A percentile compares a stretch with the other conserved stretches of the same genome.
Evolutionary conservation across 2,329 filamentous ascomycete genomes (phyloP).

Genomic region (Xylariaceae sp.): DNA sequence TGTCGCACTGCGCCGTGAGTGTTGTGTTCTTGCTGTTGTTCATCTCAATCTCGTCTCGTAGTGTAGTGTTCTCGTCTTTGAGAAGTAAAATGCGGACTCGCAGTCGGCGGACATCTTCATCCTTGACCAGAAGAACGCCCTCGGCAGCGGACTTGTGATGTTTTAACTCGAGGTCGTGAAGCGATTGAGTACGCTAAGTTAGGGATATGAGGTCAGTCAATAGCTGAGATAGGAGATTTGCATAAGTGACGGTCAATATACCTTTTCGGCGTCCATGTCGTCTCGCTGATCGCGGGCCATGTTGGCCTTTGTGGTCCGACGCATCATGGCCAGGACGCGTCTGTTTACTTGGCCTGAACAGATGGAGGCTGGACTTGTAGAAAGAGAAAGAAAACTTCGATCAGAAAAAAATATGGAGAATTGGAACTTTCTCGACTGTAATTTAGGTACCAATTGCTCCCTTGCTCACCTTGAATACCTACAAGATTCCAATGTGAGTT

Average conservation of each 20-base stretch:
- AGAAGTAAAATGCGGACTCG: slow-evolving; percentile 67
- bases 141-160: slow-evolving; percentile 64
- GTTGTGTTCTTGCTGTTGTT: slow-evolving; percentile 25
- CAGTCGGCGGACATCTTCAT: slow-evolving; percentile 69
- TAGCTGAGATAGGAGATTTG: not conserved
- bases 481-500: no score
- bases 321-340: slow-evolving; percentile 22
- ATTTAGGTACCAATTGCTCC: no score
- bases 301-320: slow-evolving; percentile 25
- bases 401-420: no score
- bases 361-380: not conserved
- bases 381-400: not conserved
- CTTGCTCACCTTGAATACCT: no score
- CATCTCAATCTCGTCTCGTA: slow-evolving; percentile 58
- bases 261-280: slow-evolving; percentile 37
- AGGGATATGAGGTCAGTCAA: not conserved
- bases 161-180: slow-evolving; percentile 62
- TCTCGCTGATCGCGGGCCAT: slow-evolving; percentile 27
- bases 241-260: slow-evolving; percentile 14
- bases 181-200: slow-evolving; percentile 40
- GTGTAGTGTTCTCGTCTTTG: slow-evolving; percentile 67
- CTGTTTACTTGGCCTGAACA: not conserved
- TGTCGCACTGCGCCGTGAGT: slow-evolving; percentile 38
- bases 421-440: no score
- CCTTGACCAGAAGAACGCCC: slow-evolving; percentile 64